Conservation (phyloP, 2,329 filamentous ascomycete genomes). For the Lachnellula arida region DNA sequence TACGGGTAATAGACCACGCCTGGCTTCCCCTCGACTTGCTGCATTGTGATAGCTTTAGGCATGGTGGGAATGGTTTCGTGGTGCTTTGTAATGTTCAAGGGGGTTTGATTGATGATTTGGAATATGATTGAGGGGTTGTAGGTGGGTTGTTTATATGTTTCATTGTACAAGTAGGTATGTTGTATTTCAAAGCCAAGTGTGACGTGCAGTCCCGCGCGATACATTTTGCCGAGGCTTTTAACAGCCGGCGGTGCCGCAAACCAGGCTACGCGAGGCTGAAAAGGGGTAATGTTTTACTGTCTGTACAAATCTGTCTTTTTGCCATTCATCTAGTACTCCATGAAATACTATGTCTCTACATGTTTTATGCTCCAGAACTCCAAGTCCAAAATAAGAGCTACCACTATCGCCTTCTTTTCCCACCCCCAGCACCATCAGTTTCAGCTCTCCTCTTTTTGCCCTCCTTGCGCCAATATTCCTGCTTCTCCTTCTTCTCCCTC, state of each 20-base stretch:
- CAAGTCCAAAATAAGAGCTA: background rate
- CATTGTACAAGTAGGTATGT: too few species aligned
- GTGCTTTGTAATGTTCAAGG: background rate
- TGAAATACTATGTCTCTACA: background rate
- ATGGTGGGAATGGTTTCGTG: conserved; percentile 43
- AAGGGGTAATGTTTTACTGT: background rate
- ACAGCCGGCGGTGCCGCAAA: background rate
- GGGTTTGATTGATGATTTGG: background rate
- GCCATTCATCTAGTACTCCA: background rate
- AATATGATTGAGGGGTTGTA: too few species aligned
- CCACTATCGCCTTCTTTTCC: conserved; percentile 25
- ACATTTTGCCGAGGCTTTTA: background rate
- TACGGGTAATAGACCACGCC: conserved; percentile 83
- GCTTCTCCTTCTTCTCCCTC: conserved; percentile 83
- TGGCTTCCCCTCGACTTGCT: conserved; percentile 73
- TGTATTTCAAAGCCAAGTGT: background rate
- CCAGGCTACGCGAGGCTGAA: background rate
- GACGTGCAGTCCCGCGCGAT: background rate
- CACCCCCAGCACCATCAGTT: conserved; percentile 44
- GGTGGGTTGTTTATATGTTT: too few species aligned
- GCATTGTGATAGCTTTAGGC: conserved; percentile 36
- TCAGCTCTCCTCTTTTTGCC: conserved; percentile 69
- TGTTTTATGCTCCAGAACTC: background rate
- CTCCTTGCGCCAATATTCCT: conserved; percentile 90
- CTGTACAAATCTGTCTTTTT: too few species aligned